Percentiles rank a stretch among this genome's conserved stretches.
Conservation (phyloP, 495 filamentous ascomycete genomes). For the Peziza echinospora region DNA sequence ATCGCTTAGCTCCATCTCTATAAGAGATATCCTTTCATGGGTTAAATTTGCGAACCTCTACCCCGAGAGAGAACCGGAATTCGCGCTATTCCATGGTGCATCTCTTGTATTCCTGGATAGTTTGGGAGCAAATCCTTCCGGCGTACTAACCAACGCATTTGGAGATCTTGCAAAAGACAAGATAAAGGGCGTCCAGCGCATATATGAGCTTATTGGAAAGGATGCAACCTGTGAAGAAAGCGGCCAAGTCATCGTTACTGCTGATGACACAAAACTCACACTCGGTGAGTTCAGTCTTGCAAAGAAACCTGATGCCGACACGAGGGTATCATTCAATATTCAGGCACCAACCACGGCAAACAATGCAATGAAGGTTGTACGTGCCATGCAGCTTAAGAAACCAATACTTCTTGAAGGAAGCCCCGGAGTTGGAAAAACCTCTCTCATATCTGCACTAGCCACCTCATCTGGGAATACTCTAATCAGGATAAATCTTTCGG, state of each 20-base stretch:
- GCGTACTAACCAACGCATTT: conserved; percentile 25
- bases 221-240: not conserved
- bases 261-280: conserved; percentile 28
- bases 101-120: conserved; percentile 93
- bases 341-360: conserved; percentile 69
- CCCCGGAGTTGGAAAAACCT: conserved; percentile 94
- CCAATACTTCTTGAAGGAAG: conserved; percentile 88
- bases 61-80: conserved; percentile 26
- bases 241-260: conserved; percentile 19
- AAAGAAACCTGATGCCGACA: conserved; percentile 19
- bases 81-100: conserved; percentile 61
- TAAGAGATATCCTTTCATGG: conserved; percentile 81
- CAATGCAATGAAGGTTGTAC: conserved; percentile 74
- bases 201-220: conserved; percentile 38
- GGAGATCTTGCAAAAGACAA: conserved; percentile 34
- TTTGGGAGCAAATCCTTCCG: conserved; percentile 80
- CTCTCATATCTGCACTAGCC: conserved; percentile 66
- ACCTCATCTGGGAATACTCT: conserved; percentile 54
- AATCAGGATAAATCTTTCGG: conserved; percentile 86
- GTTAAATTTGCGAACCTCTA: conserved; percentile 71
- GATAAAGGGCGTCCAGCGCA: conserved; percentile 44
- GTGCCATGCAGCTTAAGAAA: conserved; percentile 74
- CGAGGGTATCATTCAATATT: conserved; percentile 42
- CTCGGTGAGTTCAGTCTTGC: conserved; percentile 56
- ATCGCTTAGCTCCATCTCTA: conserved; percentile 50